Evolutionary conservation across 176 grass and related monocot genomes (phyloP).

Genomic region (Sorghum bicolor): DNA sequence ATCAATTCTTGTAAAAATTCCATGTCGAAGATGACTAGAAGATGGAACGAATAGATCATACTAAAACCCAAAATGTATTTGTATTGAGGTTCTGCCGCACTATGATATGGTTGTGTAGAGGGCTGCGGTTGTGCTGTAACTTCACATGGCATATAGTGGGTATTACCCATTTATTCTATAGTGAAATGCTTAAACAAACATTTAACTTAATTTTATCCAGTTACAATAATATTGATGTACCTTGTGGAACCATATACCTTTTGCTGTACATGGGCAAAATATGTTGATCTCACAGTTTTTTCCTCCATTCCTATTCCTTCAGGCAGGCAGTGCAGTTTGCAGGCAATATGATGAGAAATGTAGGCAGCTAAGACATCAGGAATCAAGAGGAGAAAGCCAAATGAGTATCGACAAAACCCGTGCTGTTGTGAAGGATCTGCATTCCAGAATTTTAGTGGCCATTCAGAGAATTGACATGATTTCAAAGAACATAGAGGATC

Average conservation of each 20-base stretch:
- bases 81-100: not conserved
- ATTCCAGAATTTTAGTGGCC: constrained; percentile 87
- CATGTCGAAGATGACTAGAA: constrained; percentile 5
- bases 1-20: not conserved
- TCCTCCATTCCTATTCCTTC: constrained; percentile 24
- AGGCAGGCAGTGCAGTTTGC: constrained; percentile 78
- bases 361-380: constrained; percentile 69
- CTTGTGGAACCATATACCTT: not conserved
- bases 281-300: constrained; percentile 7
- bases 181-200: not conserved
- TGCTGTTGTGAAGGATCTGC: constrained; percentile 85
- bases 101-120: not conserved
- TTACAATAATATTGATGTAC: not conserved
- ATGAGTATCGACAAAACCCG: constrained; percentile 85
- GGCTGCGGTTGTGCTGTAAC: not conserved
- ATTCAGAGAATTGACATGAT: constrained; percentile 93
- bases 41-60: constrained; percentile 2
- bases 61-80: not conserved
- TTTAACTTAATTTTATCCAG: not conserved
- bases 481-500: constrained; percentile 91
- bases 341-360: constrained; percentile 86
- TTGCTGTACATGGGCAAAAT: not conserved
- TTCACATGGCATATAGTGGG: not conserved
- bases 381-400: constrained; percentile 71
- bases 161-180: not conserved